A percentile compares a stretch with the other conserved stretches of the same genome.
These are phyloP conservation scores for Russula compacta DNA, from an alignment of 768 basidiomycete genomes.

Conservation along the genomic window DNA sequence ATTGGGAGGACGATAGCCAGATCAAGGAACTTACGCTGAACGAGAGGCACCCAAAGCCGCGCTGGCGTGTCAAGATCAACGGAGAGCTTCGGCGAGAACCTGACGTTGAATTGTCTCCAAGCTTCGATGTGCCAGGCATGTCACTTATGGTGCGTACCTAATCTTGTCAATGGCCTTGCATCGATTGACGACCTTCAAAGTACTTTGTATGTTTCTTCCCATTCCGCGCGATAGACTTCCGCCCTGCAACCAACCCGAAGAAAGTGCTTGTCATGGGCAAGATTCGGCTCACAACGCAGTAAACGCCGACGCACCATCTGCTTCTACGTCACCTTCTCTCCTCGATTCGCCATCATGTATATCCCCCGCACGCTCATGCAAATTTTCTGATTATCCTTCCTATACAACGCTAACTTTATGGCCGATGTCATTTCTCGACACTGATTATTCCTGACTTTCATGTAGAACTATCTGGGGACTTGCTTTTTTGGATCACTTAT, in stretches of 20 bases:
- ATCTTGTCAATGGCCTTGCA: background rate
- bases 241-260: background rate
- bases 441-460: background rate
- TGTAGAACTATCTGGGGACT: background rate
- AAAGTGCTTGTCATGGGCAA: conserved; percentile 4
- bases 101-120: background rate
- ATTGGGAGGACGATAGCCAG: background rate
- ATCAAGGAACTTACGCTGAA: background rate
- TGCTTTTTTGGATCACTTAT: background rate
- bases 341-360: background rate
- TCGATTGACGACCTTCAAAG: background rate
- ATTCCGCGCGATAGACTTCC: background rate
- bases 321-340: background rate
- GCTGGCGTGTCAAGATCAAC: conserved; percentile 8
- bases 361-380: background rate
- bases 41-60: background rate
- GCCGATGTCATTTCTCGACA: background rate
- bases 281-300: background rate
- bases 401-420: background rate
- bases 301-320: background rate
- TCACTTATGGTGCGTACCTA: conserved; percentile 6
- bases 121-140: background rate
- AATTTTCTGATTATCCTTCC: background rate
- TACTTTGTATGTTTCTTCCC: conserved; percentile 6
- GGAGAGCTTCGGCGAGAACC: background rate